Evolutionary conservation across 768 basidiomycete species (phyloP), one percentile per base, ranked within the genome.

Genomic region (Naematelia aurantialba): DNA sequence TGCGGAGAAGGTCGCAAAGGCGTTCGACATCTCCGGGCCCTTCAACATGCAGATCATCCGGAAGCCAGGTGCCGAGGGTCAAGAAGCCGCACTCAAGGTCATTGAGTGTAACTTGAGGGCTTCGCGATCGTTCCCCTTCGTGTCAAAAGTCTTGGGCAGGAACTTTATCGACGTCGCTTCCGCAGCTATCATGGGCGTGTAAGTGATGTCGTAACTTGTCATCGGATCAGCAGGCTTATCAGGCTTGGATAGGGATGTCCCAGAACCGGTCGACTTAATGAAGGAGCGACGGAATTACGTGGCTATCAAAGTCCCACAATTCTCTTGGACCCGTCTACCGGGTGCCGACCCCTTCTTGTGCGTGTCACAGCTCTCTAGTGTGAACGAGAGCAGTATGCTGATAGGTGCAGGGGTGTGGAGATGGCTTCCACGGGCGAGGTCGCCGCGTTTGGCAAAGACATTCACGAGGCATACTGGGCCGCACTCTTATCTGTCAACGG

Each of bases 11-110:
- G 93, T 99, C 61, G 94, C 91, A 30, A 81, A 82, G 39, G 96
- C 92, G 10, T 96, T 98, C 78, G 82, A 96, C 70, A 98, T 99
- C 54, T 96, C 91, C 25, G 96, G 96, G 31, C 96, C 96, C 5
- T 99, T 86, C 86, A 99, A 99, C 78, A 99, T 99, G 93, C 96
- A 99, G 78, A 85, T 99, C 77, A 98, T 99, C 80, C 85, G 89
- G 75, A 90, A 91, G 76, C 14, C 30, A 11, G 52, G 19, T 27
- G 81, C 81, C 4, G 81, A 81, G 22, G 74, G 76, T 14, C 82
- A 85, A 59, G 81, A 85, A 24, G 79, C 85, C 11, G 83, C 85
- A 57, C 85, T 98, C 66, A 98, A 94, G 81, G 96, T 98, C 65
- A 99, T 99, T 65, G 96, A 99, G 78, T 99, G 96, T 79, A 99